Evolutionary conservation across 768 basidiomycete genomes (phyloP), one percentile per base, ranked within the genome.

Genomic region (Cantharellus anzutake): DNA sequence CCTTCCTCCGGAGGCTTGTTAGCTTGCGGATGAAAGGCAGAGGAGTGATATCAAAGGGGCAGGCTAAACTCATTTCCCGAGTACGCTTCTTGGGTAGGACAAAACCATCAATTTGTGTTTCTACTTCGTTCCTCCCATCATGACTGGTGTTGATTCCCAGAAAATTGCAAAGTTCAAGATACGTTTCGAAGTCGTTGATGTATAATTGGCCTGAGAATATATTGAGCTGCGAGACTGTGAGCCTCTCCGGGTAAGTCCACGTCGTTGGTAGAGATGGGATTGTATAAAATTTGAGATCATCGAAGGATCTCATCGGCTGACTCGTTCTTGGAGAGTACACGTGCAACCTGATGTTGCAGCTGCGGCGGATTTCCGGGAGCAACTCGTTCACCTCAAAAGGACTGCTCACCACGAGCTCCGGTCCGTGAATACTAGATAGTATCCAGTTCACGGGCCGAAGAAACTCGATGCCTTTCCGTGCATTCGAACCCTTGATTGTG

Each of bases 391-490:
- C 48, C 37, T 59, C 58, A 37, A 34, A 59, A 4, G 52, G 58
- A 52, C 58, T 59, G 14, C 56, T 51, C 5, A 59, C 16, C 7
- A 59, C 58, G 56, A 59, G 7, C 5, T 52, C 16, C n/a, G n/a
- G n/a, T 5, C 34, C 4, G 7, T 48, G 44, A 5, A 55, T 7
- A 37, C 38, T 55, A 57, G 57, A 59, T 20, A 59, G 4, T 16
- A 59, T 57, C 58, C 58, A 59, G 35, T 59, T 59, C n/a, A 59
- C 58, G 29, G 58, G 58, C n/a, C 58, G 58, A 4, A 59, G 35
- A 39, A 7, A 59, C 20, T 29, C 7, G n/a, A n/a, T 5, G 52
- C 38, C 20, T 48, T 48, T 20, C 11, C 7, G 44, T 48, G 44
- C 44, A 48, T 48, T 48, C 44, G 44, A 48, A 20, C 11, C 44